Evolutionary conservation across 108 stramenopile species (phyloP), one percentile per base, ranked within the genome.

Genomic region (Discostella stelligeroides): DNA sequence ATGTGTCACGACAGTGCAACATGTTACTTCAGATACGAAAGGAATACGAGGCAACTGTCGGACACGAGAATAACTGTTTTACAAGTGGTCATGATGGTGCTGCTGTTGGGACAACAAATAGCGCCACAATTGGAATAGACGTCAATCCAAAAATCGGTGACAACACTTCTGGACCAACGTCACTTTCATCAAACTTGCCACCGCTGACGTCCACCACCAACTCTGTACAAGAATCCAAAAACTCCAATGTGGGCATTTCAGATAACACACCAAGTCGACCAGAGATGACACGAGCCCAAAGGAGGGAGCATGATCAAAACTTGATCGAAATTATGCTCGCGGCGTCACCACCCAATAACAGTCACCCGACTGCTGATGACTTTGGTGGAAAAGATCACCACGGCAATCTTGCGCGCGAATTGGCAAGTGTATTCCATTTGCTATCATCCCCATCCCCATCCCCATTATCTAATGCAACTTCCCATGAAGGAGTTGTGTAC

Each of bases 341-440:
- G 5, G 72, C 86, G 13, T 66, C 62, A 37, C 77, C 39, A 15
- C 24, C 39, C 17, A 21, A 49, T 8, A 25, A 47, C 25, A 47
- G 43, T 67, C 24, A 29, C 11, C 40, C 53, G 18, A 23, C 11
- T 2, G 64, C 39, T 23, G 72, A 66, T 49, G 47, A 54, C 46
- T 45, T 30, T 23, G 24, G 37, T 24, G 51, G 60, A 14, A 41
- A 38, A 47, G 47, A 48, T 25, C 80, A 80, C 10, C 69, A 88
- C 43, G 90, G 93, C 45, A 94, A 94, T 71, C 63, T 94, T 5
- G 86, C 83, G 4, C 75, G 89, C 20, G 93, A 94, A 53, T 64
- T 94, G n/a, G 83, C 86, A 28, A 66, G 74, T 29, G 80, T 89
- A 0, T 94, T 83, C 70, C 90, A 91, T 68, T 85, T 82, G 4